Conservation (phyloP, 495 filamentous ascomycete species). For the Podospora appendiculata region DNA sequence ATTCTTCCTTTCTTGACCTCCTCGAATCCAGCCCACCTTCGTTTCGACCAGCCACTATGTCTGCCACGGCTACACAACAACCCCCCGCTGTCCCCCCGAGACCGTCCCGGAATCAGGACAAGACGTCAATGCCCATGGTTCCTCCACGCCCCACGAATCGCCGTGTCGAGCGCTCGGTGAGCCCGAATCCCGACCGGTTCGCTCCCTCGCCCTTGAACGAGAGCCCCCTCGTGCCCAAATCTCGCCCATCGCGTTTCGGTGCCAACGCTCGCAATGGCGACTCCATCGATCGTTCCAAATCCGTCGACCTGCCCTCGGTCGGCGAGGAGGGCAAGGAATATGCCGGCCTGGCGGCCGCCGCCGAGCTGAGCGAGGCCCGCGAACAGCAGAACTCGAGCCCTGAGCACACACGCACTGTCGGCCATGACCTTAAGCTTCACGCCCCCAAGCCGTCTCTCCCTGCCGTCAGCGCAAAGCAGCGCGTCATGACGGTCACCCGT, state of each 20-base stretch:
- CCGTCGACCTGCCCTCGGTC: conserved; percentile 72
- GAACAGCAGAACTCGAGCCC: conserved; percentile 33
- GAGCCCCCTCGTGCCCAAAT: conserved; percentile 19
- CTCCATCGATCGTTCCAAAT: conserved; percentile 55
- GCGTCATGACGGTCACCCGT: conserved; percentile 73
- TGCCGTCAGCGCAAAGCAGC: conserved; percentile 65
- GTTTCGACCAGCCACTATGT: conserved; percentile 20
- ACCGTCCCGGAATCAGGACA: conserved; percentile 43
- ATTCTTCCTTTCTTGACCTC: background rate
- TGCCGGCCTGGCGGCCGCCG: conserved; percentile 46
- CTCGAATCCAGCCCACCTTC: background rate
- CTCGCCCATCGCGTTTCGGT: conserved; percentile 24
- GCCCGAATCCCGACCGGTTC: conserved; percentile 68
- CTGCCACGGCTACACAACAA: conserved; percentile 45
- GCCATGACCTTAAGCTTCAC: conserved; percentile 74
- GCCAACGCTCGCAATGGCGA: conserved; percentile 40
- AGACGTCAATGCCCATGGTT: conserved; percentile 41
- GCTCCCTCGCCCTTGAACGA: conserved; percentile 84
- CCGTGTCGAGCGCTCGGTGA: conserved; percentile 66
- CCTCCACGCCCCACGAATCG: conserved; percentile 65
- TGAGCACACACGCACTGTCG: conserved; percentile 69
- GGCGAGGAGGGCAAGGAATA: conserved; percentile 91
- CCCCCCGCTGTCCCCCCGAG: conserved; percentile 57
- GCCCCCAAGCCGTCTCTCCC: conserved; percentile 86
- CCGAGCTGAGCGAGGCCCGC: conserved; percentile 30